These are phyloP conservation scores for Aspergillus fischeri DNA, from an alignment of 2,329 filamentous ascomycete species.

Conservation along the genomic window DNA sequence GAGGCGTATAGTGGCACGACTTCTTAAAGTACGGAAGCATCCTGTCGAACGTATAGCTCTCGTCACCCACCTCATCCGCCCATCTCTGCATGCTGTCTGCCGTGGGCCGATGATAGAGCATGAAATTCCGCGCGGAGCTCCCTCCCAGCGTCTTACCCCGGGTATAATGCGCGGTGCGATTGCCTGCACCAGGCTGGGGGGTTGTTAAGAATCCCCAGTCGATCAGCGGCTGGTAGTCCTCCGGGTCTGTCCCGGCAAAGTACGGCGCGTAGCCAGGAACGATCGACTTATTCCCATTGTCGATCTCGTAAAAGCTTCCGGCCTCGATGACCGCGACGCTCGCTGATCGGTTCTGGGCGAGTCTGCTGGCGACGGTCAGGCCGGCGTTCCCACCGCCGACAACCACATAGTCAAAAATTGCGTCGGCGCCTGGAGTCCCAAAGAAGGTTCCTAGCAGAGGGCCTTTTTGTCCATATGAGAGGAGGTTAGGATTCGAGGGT, in stretches of 20 bases:
- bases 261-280: conserved; percentile 22
- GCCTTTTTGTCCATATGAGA: conserved; percentile 14
- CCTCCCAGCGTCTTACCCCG: conserved; percentile 26
- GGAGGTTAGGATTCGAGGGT: conserved; percentile 13
- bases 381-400: conserved; percentile 27
- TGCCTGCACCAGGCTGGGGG: conserved; percentile 14
- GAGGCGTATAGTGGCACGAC: conserved; percentile 24
- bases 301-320: conserved; percentile 31
- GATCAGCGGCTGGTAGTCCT: conserved; percentile 17
- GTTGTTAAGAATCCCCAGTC: conserved; percentile 25
- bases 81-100: conserved; percentile 28
- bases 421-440: conserved; percentile 20
- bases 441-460: conserved; percentile 18
- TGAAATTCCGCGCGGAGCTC: conserved; percentile 21
- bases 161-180: conserved; percentile 19
- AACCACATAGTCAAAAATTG: conserved; percentile 20
- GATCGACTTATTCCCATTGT: conserved; percentile 26
- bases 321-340: conserved; percentile 31
- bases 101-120: conserved; percentile 28
- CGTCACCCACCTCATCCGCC: conserved; percentile 34
- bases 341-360: conserved; percentile 17
- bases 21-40: conserved; percentile 26
- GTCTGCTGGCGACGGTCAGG: conserved; percentile 19
- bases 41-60: conserved; percentile 26
- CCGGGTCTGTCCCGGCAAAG: conserved; percentile 20